These are phyloP conservation scores for Digitaria exilis DNA, from an alignment of 202 grass and related monocot species.

Conservation along the genomic window DNA sequence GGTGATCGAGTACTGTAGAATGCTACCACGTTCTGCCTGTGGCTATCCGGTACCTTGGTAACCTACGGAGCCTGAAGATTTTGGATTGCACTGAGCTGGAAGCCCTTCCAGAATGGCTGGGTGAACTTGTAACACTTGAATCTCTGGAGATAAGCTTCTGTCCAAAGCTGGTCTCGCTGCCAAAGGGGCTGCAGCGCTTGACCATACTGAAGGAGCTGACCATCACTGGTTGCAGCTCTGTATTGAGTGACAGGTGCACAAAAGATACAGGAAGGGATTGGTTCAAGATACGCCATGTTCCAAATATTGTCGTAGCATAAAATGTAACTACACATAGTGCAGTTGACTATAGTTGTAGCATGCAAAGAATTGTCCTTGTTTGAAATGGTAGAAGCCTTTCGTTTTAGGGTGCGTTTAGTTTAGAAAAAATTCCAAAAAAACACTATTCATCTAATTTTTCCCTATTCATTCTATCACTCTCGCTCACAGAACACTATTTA, in stretches of 20 bases:
- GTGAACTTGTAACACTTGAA: conserved; percentile 36
- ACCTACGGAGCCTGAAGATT: conserved; percentile 48
- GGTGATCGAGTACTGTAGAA: conserved; percentile 39
- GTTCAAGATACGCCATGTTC: conserved; percentile 56
- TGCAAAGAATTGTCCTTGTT: neutral
- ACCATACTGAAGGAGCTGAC: conserved; percentile 47
- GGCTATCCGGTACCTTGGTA: conserved; percentile 29
- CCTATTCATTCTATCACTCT: too few species aligned
- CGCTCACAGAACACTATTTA: too few species aligned
- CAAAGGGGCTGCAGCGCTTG: conserved; percentile 40
- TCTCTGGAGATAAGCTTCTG: conserved; percentile 53
- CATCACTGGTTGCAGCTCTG: conserved; percentile 42
- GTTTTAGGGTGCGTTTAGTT: too few species aligned
- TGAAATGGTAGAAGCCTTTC: neutral
- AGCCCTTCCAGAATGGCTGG: conserved; percentile 57
- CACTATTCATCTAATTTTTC: too few species aligned
- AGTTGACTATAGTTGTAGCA: neutral
- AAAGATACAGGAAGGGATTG: conserved; percentile 52
- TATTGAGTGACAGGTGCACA: conserved; percentile 33
- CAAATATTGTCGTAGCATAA: conserved; percentile 38
- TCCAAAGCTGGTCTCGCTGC: conserved; percentile 36
- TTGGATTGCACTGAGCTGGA: conserved; percentile 42
- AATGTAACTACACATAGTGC: neutral
- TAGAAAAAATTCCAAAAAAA: too few species aligned
- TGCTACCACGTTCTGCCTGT: conserved; percentile 40